A percentile compares a stretch with the other conserved stretches of the same genome.
These are phyloP conservation scores for Salix koriyanagi DNA, from an alignment of 345 rosid genomes.

Conservation along the genomic window DNA sequence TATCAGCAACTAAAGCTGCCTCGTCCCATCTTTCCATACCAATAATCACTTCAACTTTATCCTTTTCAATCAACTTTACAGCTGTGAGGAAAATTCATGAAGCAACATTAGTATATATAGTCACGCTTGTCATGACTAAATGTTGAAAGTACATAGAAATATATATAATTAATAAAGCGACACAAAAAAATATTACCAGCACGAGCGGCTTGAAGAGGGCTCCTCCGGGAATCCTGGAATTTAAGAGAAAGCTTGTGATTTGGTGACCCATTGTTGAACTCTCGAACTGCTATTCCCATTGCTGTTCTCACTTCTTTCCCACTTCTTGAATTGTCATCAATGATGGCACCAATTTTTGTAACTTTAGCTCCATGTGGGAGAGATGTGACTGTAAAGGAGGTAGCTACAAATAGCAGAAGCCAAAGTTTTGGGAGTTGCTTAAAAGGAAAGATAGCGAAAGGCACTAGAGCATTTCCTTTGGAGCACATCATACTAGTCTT, in stretches of 20 bases:
- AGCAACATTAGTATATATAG: not conserved
- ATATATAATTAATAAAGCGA: too few relatives aligned
- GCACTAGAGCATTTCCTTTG: not conserved
- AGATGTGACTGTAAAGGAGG: not conserved
- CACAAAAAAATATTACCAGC: slow-evolving; percentile 22
- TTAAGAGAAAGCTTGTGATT: slow-evolving; percentile 28
- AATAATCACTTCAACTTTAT: slow-evolving; percentile 31
- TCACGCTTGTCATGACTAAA: too few relatives aligned
- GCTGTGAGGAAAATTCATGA: slow-evolving; percentile 23
- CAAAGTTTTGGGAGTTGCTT: slow-evolving; percentile 4
- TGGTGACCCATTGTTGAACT: slow-evolving; percentile 16
- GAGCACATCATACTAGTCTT: not conserved
- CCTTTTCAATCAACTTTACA: slow-evolving; percentile 32
- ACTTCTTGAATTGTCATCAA: slow-evolving; percentile 28
- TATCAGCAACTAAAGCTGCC: slow-evolving; percentile 39
- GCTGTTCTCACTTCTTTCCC: slow-evolving; percentile 40
- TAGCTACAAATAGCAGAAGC: slow-evolving; percentile 2
- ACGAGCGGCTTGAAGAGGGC: slow-evolving; percentile 27
- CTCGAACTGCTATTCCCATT: slow-evolving; percentile 36
- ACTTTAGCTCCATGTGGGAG: slow-evolving; percentile 16
- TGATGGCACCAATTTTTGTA: slow-evolving; percentile 38
- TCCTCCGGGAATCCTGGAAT: slow-evolving; percentile 19
- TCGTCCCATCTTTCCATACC: slow-evolving; percentile 51
- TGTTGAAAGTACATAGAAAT: too few relatives aligned
- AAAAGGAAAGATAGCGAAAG: not conserved